Evolutionary conservation across 768 basidiomycete genomes (phyloP).

Genomic region (Boletus reticulatus): DNA sequence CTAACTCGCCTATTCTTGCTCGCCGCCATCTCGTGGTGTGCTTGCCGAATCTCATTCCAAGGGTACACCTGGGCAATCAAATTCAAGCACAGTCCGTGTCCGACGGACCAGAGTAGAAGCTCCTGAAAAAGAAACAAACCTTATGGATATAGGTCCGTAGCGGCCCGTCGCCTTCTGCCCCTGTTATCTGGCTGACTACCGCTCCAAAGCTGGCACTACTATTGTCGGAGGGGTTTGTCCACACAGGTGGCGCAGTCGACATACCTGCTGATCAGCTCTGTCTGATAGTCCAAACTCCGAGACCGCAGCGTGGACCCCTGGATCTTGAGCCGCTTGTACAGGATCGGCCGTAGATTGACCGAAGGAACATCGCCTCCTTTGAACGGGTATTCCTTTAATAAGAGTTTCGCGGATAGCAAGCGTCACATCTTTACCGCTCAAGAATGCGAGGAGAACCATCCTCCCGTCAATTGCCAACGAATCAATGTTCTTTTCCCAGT

Average conservation of each 20-base stretch:
- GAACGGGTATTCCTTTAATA: conserved; percentile 16
- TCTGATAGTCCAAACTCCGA: conserved; percentile 73
- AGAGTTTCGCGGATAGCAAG: conserved; percentile 17
- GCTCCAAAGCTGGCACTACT: conserved; percentile 49
- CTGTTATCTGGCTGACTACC: conserved; percentile 58
- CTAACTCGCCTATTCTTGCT: conserved; percentile 52
- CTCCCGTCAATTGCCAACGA: conserved; percentile 68
- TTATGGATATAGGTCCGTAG: conserved; percentile 79
- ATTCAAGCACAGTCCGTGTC: conserved; percentile 4
- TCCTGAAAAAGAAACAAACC: conserved; percentile 36
- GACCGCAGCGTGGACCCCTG: conserved; percentile 87
- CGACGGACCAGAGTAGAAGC: conserved; percentile 5
- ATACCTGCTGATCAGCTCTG: conserved; percentile 60
- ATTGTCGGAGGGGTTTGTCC: neutral
- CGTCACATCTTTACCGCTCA: conserved; percentile 54
- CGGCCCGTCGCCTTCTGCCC: conserved; percentile 51
- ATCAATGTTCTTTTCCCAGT: conserved; percentile 73
- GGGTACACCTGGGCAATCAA: conserved; percentile 58
- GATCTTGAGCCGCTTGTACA: conserved; percentile 83
- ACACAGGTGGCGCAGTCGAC: conserved; percentile 7
- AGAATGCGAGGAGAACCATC: conserved; percentile 63
- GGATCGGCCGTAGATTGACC: conserved; percentile 60
- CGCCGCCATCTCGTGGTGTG: conserved; percentile 82
- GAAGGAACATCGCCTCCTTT: conserved; percentile 51
- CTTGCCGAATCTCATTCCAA: conserved; percentile 76